Conservation (phyloP, 2,329 filamentous ascomycete species). For the Pseudopyrenochaeta lycopersici region DNA sequence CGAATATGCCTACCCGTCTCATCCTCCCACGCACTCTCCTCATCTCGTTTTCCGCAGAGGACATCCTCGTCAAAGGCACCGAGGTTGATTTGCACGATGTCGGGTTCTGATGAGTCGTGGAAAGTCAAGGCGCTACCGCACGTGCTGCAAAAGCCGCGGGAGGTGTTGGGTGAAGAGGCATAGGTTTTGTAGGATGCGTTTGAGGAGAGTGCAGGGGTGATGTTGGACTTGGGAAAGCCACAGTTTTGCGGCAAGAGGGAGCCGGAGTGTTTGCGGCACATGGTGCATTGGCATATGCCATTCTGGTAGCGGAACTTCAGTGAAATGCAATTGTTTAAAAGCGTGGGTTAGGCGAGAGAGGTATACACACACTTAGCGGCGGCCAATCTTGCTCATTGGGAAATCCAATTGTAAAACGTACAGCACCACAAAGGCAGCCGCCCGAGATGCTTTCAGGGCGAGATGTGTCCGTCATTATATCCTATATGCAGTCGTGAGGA, state of each 20-base stretch:
- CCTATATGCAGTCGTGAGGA: not conserved
- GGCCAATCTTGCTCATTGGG: slow-evolving; percentile 30
- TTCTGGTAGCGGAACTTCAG: slow-evolving; percentile 19
- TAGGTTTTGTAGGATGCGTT: slow-evolving; percentile 31
- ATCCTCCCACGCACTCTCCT: slow-evolving; percentile 30
- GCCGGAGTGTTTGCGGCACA: slow-evolving; percentile 38
- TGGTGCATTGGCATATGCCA: slow-evolving; percentile 39
- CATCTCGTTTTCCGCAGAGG: slow-evolving; percentile 27
- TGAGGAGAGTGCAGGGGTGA: slow-evolving; percentile 21
- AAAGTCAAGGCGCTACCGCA: slow-evolving; percentile 34
- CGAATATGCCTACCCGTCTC: slow-evolving; percentile 30
- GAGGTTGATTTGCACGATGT: slow-evolving; percentile 29
- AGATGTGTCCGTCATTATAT: not conserved
- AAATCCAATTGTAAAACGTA: slow-evolving; percentile 32
- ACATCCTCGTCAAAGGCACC: slow-evolving; percentile 39
- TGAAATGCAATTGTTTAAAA: not conserved
- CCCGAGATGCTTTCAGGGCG: slow-evolving; percentile 27
- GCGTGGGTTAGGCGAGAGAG: not conserved
- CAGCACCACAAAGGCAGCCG: slow-evolving; percentile 36
- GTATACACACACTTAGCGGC: slow-evolving; percentile 21
- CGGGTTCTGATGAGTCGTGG: slow-evolving; percentile 13
- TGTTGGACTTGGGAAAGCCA: slow-evolving; percentile 18
- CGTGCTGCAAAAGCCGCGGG: slow-evolving; percentile 33
- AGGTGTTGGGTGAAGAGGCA: slow-evolving; percentile 17
- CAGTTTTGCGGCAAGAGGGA: slow-evolving; percentile 32